Evolutionary conservation across 2,329 filamentous ascomycete species (phyloP), one percentile per base, ranked within the genome.

Genomic region (Sclerotinia spermophila): DNA sequence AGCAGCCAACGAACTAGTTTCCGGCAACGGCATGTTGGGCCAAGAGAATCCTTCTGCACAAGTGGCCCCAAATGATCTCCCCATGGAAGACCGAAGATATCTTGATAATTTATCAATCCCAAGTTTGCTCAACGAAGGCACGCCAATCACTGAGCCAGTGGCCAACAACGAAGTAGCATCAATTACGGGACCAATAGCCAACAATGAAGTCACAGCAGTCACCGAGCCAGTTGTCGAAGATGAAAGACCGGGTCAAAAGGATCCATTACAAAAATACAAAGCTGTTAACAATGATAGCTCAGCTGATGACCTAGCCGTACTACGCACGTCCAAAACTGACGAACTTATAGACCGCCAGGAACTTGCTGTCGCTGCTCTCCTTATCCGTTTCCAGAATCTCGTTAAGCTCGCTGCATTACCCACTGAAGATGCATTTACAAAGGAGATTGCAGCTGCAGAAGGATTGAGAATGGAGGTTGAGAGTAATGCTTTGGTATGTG

Each of bases 341-440:
- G 42, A 17, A 30, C 62, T 75, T 33, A 13, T 76, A 85, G 84
- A 86, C 70, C 82, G 82, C 45, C 81, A 85, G 72, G 79, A 84
- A 48, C 80, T 79, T 67, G 79, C 80, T 56, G 80, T 85, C 27
- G 84, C 84, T 59, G 79, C 80, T 45, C 80, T 85, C 71, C 79
- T 86, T 44, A 79, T 79, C 10, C 81, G 81, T 67, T 85, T 83
- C 73, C 79, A 81, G 70, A 82, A 82, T 70, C 78, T 86, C 45
- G 76, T 85, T 40, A 67, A 61, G 5, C 68, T 80, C 6, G 75
- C 76, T 56, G 67, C 74, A 1, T 65, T 72, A 42, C 75, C 77
- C 17, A 70, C 73, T n/a, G 74, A 74, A 48, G 75, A 77, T 56
- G 76, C 73, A n/a, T 77, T 75, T 45, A 74, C 77, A 27, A 74